Conservation (phyloP, 371 early-diverging fungal species). For the Rhizopus delemar region DNA sequence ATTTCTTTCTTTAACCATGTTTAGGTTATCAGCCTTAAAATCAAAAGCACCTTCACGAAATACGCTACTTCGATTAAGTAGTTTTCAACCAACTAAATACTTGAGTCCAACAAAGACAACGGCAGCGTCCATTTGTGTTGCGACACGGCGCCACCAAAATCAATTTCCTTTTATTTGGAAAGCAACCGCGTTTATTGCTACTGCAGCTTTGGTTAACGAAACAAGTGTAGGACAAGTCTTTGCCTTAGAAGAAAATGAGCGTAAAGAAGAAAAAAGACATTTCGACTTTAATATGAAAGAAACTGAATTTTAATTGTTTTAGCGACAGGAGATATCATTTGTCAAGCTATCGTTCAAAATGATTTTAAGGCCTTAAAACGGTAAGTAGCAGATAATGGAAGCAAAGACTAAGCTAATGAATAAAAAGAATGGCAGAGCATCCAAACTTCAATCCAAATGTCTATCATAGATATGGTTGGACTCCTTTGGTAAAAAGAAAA, state of each 20-base stretch:
- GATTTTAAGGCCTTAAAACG: conserved; percentile 40
- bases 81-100: neutral
- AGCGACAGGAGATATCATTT: conserved; percentile 44
- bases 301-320: neutral
- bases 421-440: conserved; percentile 43
- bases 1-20: neutral
- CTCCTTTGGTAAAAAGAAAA: conserved; percentile 41
- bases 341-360: conserved; percentile 48
- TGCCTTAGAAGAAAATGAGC: conserved; percentile 25
- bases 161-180: conserved; percentile 4
- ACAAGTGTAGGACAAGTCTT: conserved; percentile 4
- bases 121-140: conserved; percentile 4
- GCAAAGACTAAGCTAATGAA: neutral
- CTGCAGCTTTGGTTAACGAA: conserved; percentile 3
- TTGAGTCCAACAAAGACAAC: neutral
- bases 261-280: conserved; percentile 8
- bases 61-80: neutral
- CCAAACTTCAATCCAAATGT: conserved; percentile 48
- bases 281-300: neutral
- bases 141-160: conserved; percentile 4
- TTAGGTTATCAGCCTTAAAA: neutral
- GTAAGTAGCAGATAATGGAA: conserved; percentile 21
- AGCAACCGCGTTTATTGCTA: neutral
- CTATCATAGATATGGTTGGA: conserved; percentile 53
- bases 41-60: neutral